Evolutionary conservation across 768 basidiomycete species (phyloP).

Genomic region (Amanita rubescens): DNA sequence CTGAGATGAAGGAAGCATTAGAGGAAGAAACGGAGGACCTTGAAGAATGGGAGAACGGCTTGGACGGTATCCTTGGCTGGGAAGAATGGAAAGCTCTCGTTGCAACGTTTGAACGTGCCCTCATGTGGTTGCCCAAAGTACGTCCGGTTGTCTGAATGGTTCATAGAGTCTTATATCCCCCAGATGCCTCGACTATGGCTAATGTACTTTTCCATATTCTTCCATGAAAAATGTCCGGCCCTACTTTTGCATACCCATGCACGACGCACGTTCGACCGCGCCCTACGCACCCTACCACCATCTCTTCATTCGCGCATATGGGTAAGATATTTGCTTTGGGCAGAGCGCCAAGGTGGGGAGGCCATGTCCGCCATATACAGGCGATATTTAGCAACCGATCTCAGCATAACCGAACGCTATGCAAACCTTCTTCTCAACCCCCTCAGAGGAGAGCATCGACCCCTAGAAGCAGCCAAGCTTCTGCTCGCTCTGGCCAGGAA

Average conservation of each 20-base stretch:
- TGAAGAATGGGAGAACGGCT: conserved; percentile 78
- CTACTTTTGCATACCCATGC: conserved; percentile 84
- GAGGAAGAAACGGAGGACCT: conserved; percentile 77
- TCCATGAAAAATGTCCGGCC: conserved; percentile 84
- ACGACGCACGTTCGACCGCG: conserved; percentile 89
- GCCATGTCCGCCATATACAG: conserved; percentile 80
- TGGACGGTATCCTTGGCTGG: conserved; percentile 90
- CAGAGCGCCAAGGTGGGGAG: conserved; percentile 73
- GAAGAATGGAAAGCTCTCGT: conserved; percentile 91
- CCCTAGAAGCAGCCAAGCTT: conserved; percentile 91
- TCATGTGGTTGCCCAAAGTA: conserved; percentile 93
- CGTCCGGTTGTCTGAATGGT: conserved; percentile 18
- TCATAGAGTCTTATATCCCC: conserved; percentile 5
- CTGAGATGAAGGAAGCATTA: conserved; percentile 82
- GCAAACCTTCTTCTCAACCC: conserved; percentile 62
- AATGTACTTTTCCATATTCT: conserved; percentile 85
- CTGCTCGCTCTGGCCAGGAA: conserved; percentile 78
- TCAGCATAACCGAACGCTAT: conserved; percentile 74
- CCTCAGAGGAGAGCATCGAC: conserved; percentile 49
- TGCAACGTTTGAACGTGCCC: conserved; percentile 83
- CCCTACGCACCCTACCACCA: conserved; percentile 87
- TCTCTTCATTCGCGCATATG: conserved; percentile 89
- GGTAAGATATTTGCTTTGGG: conserved; percentile 90
- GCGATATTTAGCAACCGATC: conserved; percentile 80
- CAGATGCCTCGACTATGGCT: conserved; percentile 94